Conservation (phyloP, 2,329 filamentous ascomycete genomes). For the Lecanoromycetidae sp. region DNA sequence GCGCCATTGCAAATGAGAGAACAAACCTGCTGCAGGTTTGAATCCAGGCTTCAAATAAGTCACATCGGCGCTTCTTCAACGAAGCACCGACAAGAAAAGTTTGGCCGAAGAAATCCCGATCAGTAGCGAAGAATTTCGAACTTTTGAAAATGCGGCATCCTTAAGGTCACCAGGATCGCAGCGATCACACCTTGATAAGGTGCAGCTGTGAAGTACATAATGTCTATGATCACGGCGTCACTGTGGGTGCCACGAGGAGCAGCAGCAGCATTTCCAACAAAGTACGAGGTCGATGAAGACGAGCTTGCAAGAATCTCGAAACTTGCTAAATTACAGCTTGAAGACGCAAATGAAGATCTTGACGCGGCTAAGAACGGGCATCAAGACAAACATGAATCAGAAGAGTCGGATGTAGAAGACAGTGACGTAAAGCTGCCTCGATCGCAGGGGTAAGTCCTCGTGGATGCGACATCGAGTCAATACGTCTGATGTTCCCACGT, state of each 20-base stretch:
- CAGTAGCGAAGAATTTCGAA: background rate
- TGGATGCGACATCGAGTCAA: too few species aligned
- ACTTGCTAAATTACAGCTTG: constrained; percentile 66
- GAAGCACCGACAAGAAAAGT: background rate
- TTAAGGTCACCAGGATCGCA: too few species aligned
- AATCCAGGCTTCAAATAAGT: background rate
- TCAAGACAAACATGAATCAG: constrained; percentile 26
- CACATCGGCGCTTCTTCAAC: background rate
- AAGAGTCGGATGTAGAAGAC: constrained; percentile 24
- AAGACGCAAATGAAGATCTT: constrained; percentile 82
- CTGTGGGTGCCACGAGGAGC: constrained; percentile 67
- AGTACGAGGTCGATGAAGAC: constrained; percentile 62
- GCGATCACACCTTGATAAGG: too few species aligned
- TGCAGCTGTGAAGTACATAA: constrained; percentile 19
- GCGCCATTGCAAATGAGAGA: too few species aligned
- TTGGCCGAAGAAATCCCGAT: constrained; percentile 2
- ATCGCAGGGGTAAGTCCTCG: constrained; percentile 19
- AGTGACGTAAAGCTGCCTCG: constrained; percentile 21
- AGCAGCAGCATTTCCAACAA: constrained; percentile 61
- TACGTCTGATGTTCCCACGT: constrained; percentile 1
- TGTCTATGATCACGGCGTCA: constrained; percentile 62
- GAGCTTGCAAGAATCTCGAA: constrained; percentile 65
- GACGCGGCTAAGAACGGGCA: constrained; percentile 52
- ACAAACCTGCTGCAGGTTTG: too few species aligned
- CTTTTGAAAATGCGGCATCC: background rate